Evolutionary conservation across 352 stramenopile genomes (phyloP).

Genomic region (Globisporangium acanthophoron): DNA sequence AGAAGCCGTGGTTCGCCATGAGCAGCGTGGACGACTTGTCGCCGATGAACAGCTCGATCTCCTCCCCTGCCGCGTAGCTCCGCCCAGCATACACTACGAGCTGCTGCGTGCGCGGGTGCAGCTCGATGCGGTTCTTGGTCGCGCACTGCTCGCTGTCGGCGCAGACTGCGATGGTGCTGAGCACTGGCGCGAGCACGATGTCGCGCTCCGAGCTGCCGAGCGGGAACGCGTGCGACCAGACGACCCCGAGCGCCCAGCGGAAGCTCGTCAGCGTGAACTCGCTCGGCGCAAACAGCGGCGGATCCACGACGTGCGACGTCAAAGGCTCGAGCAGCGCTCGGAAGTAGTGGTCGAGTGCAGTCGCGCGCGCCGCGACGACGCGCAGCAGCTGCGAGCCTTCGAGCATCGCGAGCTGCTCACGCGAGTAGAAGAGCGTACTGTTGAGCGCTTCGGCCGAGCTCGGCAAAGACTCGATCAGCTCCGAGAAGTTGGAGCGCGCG

Average conservation of each 20-base stretch:
- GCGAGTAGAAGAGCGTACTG: constrained; percentile 38
- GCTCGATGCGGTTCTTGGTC: constrained; percentile 18
- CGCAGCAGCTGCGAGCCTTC: constrained; percentile 35
- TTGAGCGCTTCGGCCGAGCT: constrained; percentile 16
- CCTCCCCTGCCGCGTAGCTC: constrained; percentile 22
- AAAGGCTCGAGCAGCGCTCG: constrained; percentile 28
- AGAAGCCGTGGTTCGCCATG: constrained; percentile 47
- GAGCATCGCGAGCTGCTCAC: constrained; percentile 25
- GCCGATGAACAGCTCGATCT: constrained; percentile 24
- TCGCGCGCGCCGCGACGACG: constrained; percentile 17
- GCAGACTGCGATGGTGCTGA: constrained; percentile 36
- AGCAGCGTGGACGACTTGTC: constrained; percentile 32
- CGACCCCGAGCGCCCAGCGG: constrained; percentile 36
- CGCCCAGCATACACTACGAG: constrained; percentile 29
- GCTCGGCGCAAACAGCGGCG: constrained; percentile 34
- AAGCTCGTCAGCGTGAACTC: constrained; percentile 44
- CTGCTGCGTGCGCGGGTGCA: constrained; percentile 18
- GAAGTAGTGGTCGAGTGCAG: constrained; percentile 36
- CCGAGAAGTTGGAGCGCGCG: constrained; percentile 30
- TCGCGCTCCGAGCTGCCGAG: constrained; percentile 18
- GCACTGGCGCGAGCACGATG: constrained; percentile 31
- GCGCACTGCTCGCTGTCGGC: constrained; percentile 24
- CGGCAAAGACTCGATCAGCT: constrained; percentile 25
- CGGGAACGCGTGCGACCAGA: constrained; percentile 36
- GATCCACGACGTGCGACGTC: constrained; percentile 32